Base-by-base conservation (phyloP, 192 early-diverging fungal species). In the Geosiphon pyriformis region DNA sequence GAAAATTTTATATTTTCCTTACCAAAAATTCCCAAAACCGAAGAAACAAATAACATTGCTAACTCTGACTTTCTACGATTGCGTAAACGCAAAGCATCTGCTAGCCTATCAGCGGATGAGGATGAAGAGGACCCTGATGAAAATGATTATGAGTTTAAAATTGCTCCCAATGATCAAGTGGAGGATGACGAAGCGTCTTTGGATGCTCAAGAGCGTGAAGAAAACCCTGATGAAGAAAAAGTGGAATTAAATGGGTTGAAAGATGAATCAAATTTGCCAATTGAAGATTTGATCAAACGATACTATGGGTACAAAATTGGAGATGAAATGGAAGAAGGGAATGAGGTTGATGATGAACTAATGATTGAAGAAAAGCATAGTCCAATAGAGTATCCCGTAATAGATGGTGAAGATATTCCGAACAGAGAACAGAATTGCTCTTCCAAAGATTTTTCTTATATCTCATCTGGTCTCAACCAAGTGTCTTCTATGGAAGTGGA, bases 241-340 rank as follows among this genome's bases (percentile, higher is more conserved):
- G 56, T 51, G 0, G 74, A 58, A 61, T 61, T 73, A 63, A 76
- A 71, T 17, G 69, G 20, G 27, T 59, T 70, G 65, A 68, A 49
- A 54, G 53, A 57, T 50, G 75, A 70, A 32, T 23, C 54, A 8
- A 57, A 59, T 2, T 27, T 71, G 15, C 67, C 65, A 7, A 74
- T 74, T n/a, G 75, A 74, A 48, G 70, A 62, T 51, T 54, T 70
- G 4, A 8, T 68, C 22, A 80, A 70, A 52, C 65, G 32, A 46
- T 77, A 65, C n/a, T n/a, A n/a, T 58, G 71, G 31, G 0, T 46
- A 54, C 22, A 50, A 52, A 37, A 65, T 42, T 29, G 68, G 70
- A 12, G 59, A 80, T 27, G 48, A 68, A 46, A 37, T 68, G 12
- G 55, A 70, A 6, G 62, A 26, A 30, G 64, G 61, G 12, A 55